These are phyloP conservation scores for Filosporella fistucella DNA, from an alignment of 495 filamentous ascomycete species.

Conservation along the genomic window DNA sequence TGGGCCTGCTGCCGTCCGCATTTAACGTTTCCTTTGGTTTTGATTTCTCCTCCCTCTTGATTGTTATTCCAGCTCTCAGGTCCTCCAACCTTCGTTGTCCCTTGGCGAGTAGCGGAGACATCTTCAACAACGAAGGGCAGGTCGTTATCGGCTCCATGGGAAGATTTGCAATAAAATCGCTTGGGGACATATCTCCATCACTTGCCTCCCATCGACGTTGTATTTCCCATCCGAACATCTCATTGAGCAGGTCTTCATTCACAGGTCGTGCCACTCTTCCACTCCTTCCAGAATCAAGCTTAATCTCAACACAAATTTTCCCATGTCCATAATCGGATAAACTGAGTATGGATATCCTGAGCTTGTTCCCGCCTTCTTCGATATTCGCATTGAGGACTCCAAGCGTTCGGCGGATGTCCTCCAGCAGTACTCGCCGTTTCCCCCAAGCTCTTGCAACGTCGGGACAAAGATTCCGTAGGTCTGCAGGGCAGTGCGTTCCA, in stretches of 20 bases:
- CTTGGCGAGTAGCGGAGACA: constrained; percentile 39
- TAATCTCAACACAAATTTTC: constrained; percentile 42
- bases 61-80: constrained; percentile 44
- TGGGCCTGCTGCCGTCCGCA: constrained; percentile 13
- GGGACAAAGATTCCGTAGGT: constrained; percentile 50
- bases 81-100: constrained; percentile 59
- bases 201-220: constrained; percentile 37
- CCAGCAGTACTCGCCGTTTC: constrained; percentile 48
- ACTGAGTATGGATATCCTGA: constrained; percentile 29
- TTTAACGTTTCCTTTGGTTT: neutral
- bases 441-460: constrained; percentile 56
- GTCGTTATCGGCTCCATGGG: constrained; percentile 48
- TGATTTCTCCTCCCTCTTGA: constrained; percentile 26
- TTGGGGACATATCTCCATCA: constrained; percentile 3
- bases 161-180: constrained; percentile 45
- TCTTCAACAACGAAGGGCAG: constrained; percentile 39
- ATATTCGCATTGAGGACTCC: constrained; percentile 39
- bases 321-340: constrained; percentile 57
- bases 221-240: constrained; percentile 46
- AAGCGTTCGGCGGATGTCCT: constrained; percentile 54
- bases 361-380: constrained; percentile 3
- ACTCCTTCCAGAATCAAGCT: constrained; percentile 4
- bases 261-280: constrained; percentile 41
- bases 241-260: constrained; percentile 51
- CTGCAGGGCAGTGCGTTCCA: constrained; percentile 52